A percentile compares a stretch with the other conserved stretches of the same genome.
Evolutionary conservation across 768 basidiomycete species (phyloP).

Genomic region (Pleurotus cornucopiae): DNA sequence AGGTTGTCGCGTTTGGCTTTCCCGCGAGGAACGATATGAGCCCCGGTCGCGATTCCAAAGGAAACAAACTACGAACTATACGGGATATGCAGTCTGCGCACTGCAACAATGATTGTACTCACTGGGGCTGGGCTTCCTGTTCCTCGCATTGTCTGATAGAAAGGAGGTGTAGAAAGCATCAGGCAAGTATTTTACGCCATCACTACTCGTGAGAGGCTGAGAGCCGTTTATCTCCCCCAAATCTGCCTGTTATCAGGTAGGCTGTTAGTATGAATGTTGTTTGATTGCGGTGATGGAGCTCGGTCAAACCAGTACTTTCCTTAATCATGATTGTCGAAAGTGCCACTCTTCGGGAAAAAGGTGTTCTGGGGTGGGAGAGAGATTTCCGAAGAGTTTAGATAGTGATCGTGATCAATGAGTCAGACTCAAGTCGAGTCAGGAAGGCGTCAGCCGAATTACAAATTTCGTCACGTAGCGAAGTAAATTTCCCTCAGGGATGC

Average conservation of each 20-base stretch:
- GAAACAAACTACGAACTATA: slow-evolving; percentile 66
- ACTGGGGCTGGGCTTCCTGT: slow-evolving; percentile 63
- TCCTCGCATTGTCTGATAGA: slow-evolving; percentile 59
- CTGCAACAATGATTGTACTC: slow-evolving; percentile 18
- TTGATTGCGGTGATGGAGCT: too few species aligned
- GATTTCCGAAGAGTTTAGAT: too few species aligned
- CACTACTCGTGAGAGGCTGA: neutral
- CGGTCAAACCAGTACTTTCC: too few species aligned
- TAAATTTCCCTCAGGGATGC: too few species aligned
- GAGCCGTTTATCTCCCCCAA: neutral
- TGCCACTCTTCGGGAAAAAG: too few species aligned
- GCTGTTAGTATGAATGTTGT: too few species aligned
- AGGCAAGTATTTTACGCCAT: slow-evolving; percentile 35
- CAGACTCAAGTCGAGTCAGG: too few species aligned
- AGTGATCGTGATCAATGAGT: too few species aligned
- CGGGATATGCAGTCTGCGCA: slow-evolving; percentile 2
- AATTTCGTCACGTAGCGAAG: too few species aligned
- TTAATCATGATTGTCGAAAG: too few species aligned
- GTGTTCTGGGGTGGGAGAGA: too few species aligned
- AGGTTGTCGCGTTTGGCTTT: slow-evolving; percentile 86
- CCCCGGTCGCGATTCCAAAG: slow-evolving; percentile 74
- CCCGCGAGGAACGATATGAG: slow-evolving; percentile 84
- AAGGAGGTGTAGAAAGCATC: slow-evolving; percentile 53
- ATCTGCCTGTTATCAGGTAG: neutral
- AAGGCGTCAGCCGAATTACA: too few species aligned